Conservation (phyloP, 1,284 basidiomycete species). For the Trametes versicolor region DNA sequence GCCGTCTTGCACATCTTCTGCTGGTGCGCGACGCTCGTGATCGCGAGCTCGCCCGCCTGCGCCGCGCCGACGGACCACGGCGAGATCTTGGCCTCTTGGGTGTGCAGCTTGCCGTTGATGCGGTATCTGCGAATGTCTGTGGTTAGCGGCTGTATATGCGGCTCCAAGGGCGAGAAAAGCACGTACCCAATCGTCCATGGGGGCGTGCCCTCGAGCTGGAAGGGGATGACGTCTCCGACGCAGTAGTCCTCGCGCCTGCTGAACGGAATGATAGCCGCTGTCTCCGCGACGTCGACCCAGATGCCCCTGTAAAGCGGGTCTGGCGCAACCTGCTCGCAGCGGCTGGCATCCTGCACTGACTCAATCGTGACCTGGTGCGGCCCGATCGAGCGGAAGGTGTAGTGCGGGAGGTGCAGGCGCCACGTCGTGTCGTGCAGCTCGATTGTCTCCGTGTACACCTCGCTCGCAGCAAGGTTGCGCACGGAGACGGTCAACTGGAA, state of each 20-base stretch:
- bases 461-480: constrained; percentile 77
- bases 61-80: constrained; percentile 89
- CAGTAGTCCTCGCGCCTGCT: constrained; percentile 86
- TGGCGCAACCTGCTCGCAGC: constrained; percentile 77
- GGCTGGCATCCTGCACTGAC: constrained; percentile 79
- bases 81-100: constrained; percentile 79
- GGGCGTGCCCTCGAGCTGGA: constrained; percentile 94
- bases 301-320: constrained; percentile 74
- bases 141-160: background rate
- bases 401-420: constrained; percentile 79
- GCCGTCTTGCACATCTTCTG: constrained; percentile 88
- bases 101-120: constrained; percentile 80
- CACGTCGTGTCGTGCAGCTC: constrained; percentile 71
- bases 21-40: constrained; percentile 91
- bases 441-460: constrained; percentile 67
- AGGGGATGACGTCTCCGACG: constrained; percentile 91
- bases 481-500: constrained; percentile 84
- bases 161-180: background rate
- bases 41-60: constrained; percentile 81
- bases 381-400: constrained; percentile 80
- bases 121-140: constrained; percentile 66
- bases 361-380: constrained; percentile 85
- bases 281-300: constrained; percentile 92
- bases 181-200: constrained; percentile 92
- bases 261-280: constrained; percentile 90